A percentile compares a stretch with the other conserved stretches of the same genome.
These are phyloP conservation scores for Anisodus tanguticus DNA, from an alignment of 257 asterid species.

Conservation along the genomic window DNA sequence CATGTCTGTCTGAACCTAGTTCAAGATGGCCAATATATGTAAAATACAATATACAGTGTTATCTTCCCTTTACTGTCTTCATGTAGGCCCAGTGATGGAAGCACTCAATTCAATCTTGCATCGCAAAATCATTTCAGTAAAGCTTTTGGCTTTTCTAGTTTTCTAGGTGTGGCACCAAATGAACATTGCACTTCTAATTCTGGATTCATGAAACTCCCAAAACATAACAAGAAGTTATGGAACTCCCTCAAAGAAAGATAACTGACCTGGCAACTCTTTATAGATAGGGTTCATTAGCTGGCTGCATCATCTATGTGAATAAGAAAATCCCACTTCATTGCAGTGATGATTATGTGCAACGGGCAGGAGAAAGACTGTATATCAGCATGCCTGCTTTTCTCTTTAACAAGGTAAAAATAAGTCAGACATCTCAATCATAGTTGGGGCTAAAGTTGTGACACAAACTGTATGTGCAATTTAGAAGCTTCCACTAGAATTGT, in stretches of 20 bases:
- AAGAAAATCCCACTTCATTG: slow-evolving; percentile 9
- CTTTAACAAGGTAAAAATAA: not conserved
- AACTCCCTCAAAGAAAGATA: not conserved
- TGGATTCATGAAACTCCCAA: slow-evolving; percentile 9
- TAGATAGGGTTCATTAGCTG: slow-evolving; percentile 13
- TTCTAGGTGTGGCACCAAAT: not conserved
- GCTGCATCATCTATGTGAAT: not conserved
- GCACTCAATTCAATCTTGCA: not conserved
- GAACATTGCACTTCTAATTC: not conserved
- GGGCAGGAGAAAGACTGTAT: not conserved
- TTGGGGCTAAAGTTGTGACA: not conserved
- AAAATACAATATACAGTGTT: not conserved
- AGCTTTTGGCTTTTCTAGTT: slow-evolving; percentile 25
- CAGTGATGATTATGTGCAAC: slow-evolving; percentile 17
- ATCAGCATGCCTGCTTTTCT: slow-evolving; percentile 21
- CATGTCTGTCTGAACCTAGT: not conserved
- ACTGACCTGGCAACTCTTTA: slow-evolving; percentile 27
- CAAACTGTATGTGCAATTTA: not conserved
- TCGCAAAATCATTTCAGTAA: slow-evolving; percentile 6
- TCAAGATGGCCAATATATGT: not conserved
- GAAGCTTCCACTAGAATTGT: slow-evolving; percentile 17
- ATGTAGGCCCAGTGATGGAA: not conserved
- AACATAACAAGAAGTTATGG: not conserved
- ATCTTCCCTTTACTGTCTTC: not conserved
- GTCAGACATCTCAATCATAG: not conserved